Base-by-base conservation (phyloP, 2,329 filamentous ascomycete species). In the Exophiala aquamarina region DNA sequence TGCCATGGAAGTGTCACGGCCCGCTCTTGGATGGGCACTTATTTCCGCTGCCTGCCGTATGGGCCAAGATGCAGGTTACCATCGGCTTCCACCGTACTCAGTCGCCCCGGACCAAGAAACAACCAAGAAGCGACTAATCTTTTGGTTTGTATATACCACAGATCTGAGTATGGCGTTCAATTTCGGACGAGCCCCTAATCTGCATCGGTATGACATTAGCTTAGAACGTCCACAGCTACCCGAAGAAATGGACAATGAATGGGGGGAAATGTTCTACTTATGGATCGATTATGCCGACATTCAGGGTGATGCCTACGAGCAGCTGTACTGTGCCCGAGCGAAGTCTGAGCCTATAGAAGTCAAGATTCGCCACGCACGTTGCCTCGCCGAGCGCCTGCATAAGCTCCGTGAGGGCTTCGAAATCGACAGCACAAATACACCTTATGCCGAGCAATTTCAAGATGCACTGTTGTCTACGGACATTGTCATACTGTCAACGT, bases 1-100 rank as follows among this genome's bases (percentile, higher is more conserved):
- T 56, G 75, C 81, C 10, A 75, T 84, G 38, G 81, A 85, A 51
- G 71, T 77, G 11, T 82, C 80, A 3, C 78, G 80, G 31, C 79
- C 81, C 1, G 81, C 79, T 0, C 71, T 86, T 3, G 79, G 79
- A n/a, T 83, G 81, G 76, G 77, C 80, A n/a, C 67, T 86, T 14
- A 77, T 75, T 18, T 78, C 76, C 5, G 74, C 75, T 14, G 82
- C 82, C 0, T 76, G 77, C 10, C 74, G 78, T 41, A 69, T 86
- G 42, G 83, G 80, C 53, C 79, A 83, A 56, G 78, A 77, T 0
- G 74, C 84, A 3, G 82, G 82, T 3, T 83, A 81, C 50, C 82
- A 85, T 59, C 74, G 78, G 21, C 38, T 66, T 23, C 63, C 63
- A 10, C 55, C 64, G 29, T 54, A 59, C 31, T 39, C 42, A 7